Evolutionary conservation across 2,329 filamentous ascomycete genomes (phyloP).

Genomic region (Aspergillus persii): DNA sequence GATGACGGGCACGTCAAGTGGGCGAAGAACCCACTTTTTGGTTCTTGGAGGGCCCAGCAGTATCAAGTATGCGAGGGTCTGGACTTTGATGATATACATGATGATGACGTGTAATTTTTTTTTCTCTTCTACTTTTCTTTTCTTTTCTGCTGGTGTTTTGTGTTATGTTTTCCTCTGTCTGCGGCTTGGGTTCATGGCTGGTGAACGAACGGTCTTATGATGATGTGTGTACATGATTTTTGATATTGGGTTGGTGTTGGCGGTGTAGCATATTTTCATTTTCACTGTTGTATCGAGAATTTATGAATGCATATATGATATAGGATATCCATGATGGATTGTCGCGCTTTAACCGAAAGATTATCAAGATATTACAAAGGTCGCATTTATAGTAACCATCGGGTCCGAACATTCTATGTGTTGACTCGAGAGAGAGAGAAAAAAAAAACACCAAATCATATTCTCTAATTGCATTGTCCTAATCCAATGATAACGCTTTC

Average conservation of each 20-base stretch:
- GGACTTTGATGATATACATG: constrained; percentile 29
- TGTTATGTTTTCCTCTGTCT: neutral
- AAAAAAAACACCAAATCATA: constrained; percentile 1
- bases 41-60: constrained; percentile 37
- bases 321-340: neutral
- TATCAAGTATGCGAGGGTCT: constrained; percentile 38
- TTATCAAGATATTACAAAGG: neutral
- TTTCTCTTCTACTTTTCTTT: constrained; percentile 6
- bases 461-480: neutral
- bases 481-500: constrained; percentile 2
- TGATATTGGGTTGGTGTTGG: neutral
- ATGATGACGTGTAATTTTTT: constrained; percentile 21
- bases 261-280: neutral
- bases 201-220: neutral
- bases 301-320: neutral
- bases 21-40: constrained; percentile 35
- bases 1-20: constrained; percentile 32
- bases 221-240: neutral
- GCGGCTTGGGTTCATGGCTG: neutral
- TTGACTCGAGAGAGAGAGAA: neutral
- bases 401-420: neutral
- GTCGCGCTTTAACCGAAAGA: neutral
- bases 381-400: neutral
- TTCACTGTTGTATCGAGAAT: neutral
- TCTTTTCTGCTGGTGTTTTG: neutral